Evolutionary conservation across 768 basidiomycete species (phyloP), one percentile per base, ranked within the genome.

Genomic region (Crucibulum laeve): DNA sequence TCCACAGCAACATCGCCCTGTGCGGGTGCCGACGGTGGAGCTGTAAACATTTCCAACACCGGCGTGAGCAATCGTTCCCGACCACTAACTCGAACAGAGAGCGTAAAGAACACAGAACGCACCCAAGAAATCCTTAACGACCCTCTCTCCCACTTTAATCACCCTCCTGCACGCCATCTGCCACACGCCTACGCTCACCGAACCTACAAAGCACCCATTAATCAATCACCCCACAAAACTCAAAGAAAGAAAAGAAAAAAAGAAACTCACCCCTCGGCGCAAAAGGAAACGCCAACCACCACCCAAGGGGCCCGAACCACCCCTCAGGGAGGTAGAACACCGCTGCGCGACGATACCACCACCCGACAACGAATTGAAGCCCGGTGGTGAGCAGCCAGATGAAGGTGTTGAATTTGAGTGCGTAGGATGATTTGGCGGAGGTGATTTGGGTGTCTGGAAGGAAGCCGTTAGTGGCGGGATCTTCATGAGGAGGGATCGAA

Each of bases 161-260:
- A 91, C 86, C 40, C 91, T 75, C 50, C 79, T 83, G 64, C 92
- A 94, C 5, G 91, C 88, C 82, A 96, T 90, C 57, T 92, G 88
- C 95, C 95, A 99, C 30, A 91, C 79, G 1, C 87, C 89, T 32
- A 92, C 91, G 53, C 91, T 91, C 47, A 99, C 86, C 8, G 91
- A 88, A 8, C 95, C 94, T 93, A 49, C 14, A 48, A 18, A 43
- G 8, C 18, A 36, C 21, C 17, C 22, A 40, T 21, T 17, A 22
- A 13, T 40, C 30, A 18, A 25, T 22, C 34, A 44, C 17, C 24
- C 15, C n/a, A 24, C 42, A 19, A 37, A 11, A n/a, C 13, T 13
- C 11, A 22, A 10, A 3, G 2, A 15, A 40, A 14, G 14, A 21
- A 4, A 13, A 19, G 25, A 13, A 40, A 3, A 19, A 32, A 7